phyloP scores from a whole-genome alignment of 306 rosid species.

The Dicorynia guianensis region DNA sequence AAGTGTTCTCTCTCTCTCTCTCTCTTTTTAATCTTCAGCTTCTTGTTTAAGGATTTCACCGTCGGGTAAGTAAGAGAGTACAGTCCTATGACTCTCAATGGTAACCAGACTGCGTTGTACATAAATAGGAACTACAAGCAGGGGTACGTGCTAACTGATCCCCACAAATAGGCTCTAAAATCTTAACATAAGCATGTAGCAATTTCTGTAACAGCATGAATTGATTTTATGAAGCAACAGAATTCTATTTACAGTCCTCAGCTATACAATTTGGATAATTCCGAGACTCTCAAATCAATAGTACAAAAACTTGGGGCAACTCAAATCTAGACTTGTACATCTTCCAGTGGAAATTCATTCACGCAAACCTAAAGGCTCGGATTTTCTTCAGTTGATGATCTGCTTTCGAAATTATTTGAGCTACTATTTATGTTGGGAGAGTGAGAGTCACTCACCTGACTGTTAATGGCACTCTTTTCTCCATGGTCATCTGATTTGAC shows the following conservation, averaged over 20 bases:
- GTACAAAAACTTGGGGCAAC: constrained; percentile 37
- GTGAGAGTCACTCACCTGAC: constrained; percentile 51
- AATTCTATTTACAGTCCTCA: constrained; percentile 59
- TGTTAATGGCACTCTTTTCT: constrained; percentile 56
- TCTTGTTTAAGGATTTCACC: neutral
- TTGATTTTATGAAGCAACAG: constrained; percentile 36
- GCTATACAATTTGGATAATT: constrained; percentile 44
- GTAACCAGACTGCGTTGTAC: neutral
- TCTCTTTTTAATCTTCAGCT: neutral
- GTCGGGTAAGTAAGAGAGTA: neutral
- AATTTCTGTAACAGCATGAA: constrained; percentile 25
- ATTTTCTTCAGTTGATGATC: constrained; percentile 55
- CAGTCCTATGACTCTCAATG: neutral
- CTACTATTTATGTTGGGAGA: constrained; percentile 44
- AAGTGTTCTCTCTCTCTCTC: too few relatives aligned
- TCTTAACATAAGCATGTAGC: neutral
- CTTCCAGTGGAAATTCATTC: constrained; percentile 31
- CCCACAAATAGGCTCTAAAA: neutral
- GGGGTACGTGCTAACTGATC: neutral
- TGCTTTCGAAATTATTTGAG: constrained; percentile 54
- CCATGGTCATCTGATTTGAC: constrained; percentile 55
- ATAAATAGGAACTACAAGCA: neutral
- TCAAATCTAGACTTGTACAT: constrained; percentile 29
- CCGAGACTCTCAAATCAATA: constrained; percentile 20
- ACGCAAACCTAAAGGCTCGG: constrained; percentile 41